Evolutionary conservation across 768 basidiomycete genomes (phyloP).

Genomic region (Psilocybe cyanescens): DNA sequence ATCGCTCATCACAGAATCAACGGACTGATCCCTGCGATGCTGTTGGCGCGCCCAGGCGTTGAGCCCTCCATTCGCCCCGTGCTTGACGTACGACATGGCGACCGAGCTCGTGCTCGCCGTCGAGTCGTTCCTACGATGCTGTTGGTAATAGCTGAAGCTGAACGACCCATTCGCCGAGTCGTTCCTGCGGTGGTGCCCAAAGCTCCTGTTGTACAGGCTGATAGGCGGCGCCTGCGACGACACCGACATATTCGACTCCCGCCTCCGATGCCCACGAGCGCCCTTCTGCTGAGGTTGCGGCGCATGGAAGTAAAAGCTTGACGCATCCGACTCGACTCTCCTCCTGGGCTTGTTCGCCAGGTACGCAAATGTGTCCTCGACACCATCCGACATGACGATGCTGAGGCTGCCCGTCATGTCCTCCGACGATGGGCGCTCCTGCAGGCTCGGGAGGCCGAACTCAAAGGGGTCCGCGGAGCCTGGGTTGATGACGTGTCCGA

Average conservation of each 20-base stretch:
- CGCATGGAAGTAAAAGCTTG: constrained; percentile 75
- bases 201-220: constrained; percentile 73
- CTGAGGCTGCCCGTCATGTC: constrained; percentile 46
- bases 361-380: constrained; percentile 82
- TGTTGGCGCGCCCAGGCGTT: constrained; percentile 53
- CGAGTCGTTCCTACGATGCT: constrained; percentile 62
- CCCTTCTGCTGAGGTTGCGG: constrained; percentile 21
- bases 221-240: constrained; percentile 65
- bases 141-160: constrained; percentile 25
- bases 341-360: constrained; percentile 36
- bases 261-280: constrained; percentile 56
- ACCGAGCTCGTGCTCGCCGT: constrained; percentile 60
- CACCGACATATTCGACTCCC: constrained; percentile 64
- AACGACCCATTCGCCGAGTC: constrained; percentile 45
- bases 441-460: constrained; percentile 58
- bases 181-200: constrained; percentile 50
- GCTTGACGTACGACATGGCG: constrained; percentile 56
- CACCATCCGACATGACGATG: constrained; percentile 49
- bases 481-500: constrained; percentile 65
- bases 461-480: constrained; percentile 78
- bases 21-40: constrained; percentile 58
- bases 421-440: constrained; percentile 61
- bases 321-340: constrained; percentile 76
- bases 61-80: constrained; percentile 57
- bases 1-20: constrained; percentile 71